phyloP scores from a whole-genome alignment of 768 basidiomycete species.

The Xanthoconium purpureum region DNA sequence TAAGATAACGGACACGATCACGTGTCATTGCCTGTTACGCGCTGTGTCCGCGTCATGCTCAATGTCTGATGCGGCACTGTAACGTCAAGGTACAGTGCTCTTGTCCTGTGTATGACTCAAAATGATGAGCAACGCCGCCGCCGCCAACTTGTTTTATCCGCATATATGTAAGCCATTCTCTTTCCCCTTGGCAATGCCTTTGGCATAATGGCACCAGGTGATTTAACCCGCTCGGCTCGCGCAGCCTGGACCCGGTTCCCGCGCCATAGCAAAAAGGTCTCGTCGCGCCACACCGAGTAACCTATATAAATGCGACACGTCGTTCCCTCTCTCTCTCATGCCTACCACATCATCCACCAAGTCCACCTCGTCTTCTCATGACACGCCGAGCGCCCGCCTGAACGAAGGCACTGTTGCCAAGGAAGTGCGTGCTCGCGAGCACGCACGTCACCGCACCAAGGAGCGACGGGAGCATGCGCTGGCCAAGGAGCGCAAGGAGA shows the following conservation, averaged over 20 bases:
- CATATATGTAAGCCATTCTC: background rate
- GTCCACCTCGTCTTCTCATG: slow-evolving; percentile 20
- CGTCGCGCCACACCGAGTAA: slow-evolving; percentile 22
- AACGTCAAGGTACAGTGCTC: slow-evolving; percentile 24
- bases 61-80: background rate
- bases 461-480: slow-evolving; percentile 32
- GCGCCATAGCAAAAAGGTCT: slow-evolving; percentile 18
- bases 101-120: slow-evolving; percentile 17
- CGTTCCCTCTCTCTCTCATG: slow-evolving; percentile 22
- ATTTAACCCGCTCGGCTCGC: slow-evolving; percentile 18
- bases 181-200: background rate
- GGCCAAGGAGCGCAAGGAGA: slow-evolving; percentile 32
- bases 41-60: slow-evolving; percentile 3
- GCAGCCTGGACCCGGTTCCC: slow-evolving; percentile 11
- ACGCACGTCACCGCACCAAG: slow-evolving; percentile 33
- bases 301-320: slow-evolving; percentile 31
- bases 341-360: slow-evolving; percentile 27
- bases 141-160: slow-evolving; percentile 6
- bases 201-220: background rate
- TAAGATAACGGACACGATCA: slow-evolving; percentile 23
- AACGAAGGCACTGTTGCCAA: slow-evolving; percentile 20
- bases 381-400: slow-evolving; percentile 13
- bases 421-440: slow-evolving; percentile 33
- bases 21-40: slow-evolving; percentile 20
- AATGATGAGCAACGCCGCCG: slow-evolving; percentile 8